phyloP scores from a whole-genome alignment of 2,329 filamentous ascomycete genomes.

The Xylaria sp. region DNA sequence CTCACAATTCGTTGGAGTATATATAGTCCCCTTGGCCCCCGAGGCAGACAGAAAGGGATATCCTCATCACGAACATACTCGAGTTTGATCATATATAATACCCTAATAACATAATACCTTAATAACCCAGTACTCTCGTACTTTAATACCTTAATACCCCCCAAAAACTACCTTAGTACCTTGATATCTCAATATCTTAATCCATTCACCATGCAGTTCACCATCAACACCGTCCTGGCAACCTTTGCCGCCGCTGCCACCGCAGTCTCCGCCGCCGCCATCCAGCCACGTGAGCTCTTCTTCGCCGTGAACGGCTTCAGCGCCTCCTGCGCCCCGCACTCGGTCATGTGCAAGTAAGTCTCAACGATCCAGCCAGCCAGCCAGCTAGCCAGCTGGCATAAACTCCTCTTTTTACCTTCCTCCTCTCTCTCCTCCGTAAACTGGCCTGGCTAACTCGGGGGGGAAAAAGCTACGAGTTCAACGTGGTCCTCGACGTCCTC shows the following conservation, averaged over 20 bases:
- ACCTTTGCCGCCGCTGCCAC: constrained; percentile 20
- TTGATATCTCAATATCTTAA: not conserved
- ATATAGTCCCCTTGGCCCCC: too few relatives aligned
- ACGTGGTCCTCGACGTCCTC: constrained; percentile 17
- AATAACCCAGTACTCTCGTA: too few relatives aligned
- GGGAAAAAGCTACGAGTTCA: constrained; percentile 28
- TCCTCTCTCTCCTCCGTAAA: not conserved
- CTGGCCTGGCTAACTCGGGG: not conserved
- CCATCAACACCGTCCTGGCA: constrained; percentile 16
- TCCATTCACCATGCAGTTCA: constrained; percentile 22
- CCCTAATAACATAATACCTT: too few relatives aligned
- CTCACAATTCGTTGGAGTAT: too few relatives aligned
- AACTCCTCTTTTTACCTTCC: not conserved
- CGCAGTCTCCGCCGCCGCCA: constrained; percentile 20
- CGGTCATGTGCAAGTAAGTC: constrained; percentile 26
- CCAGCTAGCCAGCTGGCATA: too few relatives aligned
- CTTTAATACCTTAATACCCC: too few relatives aligned
- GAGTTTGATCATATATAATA: too few relatives aligned
- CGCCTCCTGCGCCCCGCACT: constrained; percentile 32
- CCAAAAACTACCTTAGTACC: too few relatives aligned
- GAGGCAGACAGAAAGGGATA: too few relatives aligned
- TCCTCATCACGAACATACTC: too few relatives aligned
- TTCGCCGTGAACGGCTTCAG: constrained; percentile 26
- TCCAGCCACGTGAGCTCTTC: constrained; percentile 11
- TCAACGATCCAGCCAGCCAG: too few relatives aligned